Evolutionary conservation across 2,329 filamentous ascomycete species (phyloP).

Genomic region (Colletotrichum sp.): DNA sequence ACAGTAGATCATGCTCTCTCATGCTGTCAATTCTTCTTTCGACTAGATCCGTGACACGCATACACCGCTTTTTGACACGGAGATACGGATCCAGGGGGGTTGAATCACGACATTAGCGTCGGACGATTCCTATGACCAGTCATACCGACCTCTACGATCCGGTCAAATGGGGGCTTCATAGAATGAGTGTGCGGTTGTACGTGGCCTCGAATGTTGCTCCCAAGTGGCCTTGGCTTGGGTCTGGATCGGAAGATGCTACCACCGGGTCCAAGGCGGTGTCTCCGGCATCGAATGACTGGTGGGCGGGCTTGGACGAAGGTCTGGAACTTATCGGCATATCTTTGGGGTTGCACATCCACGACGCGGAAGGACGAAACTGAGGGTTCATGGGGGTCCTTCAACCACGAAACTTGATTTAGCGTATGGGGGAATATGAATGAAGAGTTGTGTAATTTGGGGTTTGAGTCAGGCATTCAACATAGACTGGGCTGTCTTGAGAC

Average conservation of each 20-base stretch:
- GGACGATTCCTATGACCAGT: neutral
- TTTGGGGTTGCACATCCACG: neutral
- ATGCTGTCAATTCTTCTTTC: neutral
- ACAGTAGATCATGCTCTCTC: neutral
- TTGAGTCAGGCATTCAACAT: no score
- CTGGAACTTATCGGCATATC: neutral
- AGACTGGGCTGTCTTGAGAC: no score
- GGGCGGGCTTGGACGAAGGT: neutral
- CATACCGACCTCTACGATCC: neutral
- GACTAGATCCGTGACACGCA: neutral
- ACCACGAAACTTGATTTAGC: no score
- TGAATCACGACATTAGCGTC: neutral
- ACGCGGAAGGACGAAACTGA: no score
- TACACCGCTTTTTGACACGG: neutral
- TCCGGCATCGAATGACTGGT: neutral
- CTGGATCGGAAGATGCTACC: neutral
- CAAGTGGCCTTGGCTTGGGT: neutral
- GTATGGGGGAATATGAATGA: no score
- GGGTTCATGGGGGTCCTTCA: no score
- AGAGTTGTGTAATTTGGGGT: no score
- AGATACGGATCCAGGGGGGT: neutral
- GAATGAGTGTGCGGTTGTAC: neutral
- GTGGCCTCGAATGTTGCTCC: neutral
- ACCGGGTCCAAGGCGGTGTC: neutral
- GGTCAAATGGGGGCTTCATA: neutral